Percentiles rank a stretch among this genome's conserved stretches.
These are phyloP conservation scores for Arctium minus DNA, from an alignment of 129 eudicot genomes.

Conservation along the genomic window DNA sequence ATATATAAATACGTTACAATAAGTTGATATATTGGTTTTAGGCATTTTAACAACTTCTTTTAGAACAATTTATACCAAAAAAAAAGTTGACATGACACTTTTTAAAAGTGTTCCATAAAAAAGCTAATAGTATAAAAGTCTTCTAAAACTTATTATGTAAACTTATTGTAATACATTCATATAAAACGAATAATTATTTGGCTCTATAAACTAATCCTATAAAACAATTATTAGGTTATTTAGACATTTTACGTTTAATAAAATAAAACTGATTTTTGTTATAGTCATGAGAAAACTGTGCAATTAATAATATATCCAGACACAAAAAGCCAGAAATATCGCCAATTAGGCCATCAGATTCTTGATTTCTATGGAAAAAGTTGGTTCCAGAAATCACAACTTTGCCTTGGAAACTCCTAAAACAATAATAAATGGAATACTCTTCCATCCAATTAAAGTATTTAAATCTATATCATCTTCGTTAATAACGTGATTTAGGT, in stretches of 20 bases:
- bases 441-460: neutral
- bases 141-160: too few species aligned
- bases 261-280: neutral
- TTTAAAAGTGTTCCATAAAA: too few species aligned
- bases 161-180: too few species aligned
- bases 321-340: neutral
- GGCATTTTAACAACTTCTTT: too few species aligned
- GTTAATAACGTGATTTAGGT: neutral
- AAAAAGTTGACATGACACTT: too few species aligned
- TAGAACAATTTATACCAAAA: too few species aligned
- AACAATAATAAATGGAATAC: neutral
- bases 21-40: too few species aligned
- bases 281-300: neutral
- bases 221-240: neutral
- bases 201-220: too few species aligned
- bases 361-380: neutral
- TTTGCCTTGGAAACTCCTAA: slow-evolving; percentile 16
- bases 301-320: neutral
- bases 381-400: neutral
- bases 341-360: neutral
- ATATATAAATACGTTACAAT: too few species aligned
- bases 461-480: neutral
- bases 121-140: too few species aligned
- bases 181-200: too few species aligned
- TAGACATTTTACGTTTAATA: neutral